Conservation (phyloP, 2,329 filamentous ascomycete species). For the Colletotrichum echinochloae region DNA sequence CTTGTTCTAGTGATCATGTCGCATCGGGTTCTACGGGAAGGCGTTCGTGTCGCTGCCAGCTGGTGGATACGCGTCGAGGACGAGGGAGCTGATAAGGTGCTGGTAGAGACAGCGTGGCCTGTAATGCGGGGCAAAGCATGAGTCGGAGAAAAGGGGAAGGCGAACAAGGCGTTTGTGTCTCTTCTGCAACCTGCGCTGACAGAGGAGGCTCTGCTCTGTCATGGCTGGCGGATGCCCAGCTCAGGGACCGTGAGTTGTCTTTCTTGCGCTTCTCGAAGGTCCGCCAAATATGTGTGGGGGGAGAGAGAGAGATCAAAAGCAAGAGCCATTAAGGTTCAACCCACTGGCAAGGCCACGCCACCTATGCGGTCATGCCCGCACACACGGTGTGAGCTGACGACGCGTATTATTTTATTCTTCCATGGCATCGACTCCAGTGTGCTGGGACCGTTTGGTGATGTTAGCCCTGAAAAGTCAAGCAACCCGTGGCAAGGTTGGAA, state of each 20-base stretch:
- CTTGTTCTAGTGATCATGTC: background rate
- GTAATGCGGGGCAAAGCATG: background rate
- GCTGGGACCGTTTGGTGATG: background rate
- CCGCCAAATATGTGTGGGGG: too few relatives aligned
- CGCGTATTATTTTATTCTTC: background rate
- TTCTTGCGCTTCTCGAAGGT: conserved; percentile 29
- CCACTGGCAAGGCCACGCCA: conserved; percentile 8
- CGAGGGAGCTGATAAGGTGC: background rate
- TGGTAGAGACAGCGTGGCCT: background rate
- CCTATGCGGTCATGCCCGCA: conserved; percentile 12
- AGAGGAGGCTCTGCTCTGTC: background rate
- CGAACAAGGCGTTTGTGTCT: conserved; percentile 27
- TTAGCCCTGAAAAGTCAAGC: background rate
- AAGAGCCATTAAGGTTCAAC: conserved; percentile 18
- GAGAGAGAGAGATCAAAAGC: background rate
- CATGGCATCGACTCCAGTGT: background rate
- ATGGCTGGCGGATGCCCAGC: background rate
- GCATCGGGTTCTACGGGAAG: background rate
- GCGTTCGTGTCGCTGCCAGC: background rate
- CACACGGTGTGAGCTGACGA: conserved; percentile 10
- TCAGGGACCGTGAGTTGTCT: background rate
- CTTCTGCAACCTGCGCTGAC: background rate
- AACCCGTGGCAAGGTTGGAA: background rate
- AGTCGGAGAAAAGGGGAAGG: conserved; percentile 34
- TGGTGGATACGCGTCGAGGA: conserved; percentile 10